Conservation (phyloP, 164 flowering plant species). For the Aristolochia contorta region DNA sequence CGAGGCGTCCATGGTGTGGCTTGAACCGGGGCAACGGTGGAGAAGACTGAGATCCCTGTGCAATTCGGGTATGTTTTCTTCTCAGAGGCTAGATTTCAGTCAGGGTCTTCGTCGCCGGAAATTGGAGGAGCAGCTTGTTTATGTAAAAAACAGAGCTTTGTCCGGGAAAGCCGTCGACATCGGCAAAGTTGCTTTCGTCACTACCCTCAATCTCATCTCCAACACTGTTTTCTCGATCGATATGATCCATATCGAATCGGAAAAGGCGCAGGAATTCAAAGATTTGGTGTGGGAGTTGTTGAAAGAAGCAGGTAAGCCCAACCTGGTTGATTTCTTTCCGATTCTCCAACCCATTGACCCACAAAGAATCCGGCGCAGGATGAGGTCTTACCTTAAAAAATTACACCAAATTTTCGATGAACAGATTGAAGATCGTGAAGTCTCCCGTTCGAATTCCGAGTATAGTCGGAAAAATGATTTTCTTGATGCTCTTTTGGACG, state of each 20-base stretch:
- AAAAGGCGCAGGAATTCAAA: neutral
- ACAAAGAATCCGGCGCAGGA: neutral
- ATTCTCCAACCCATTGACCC: conserved; percentile 3
- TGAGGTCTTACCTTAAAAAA: neutral
- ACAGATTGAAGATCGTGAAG: neutral
- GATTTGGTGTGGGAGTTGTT: neutral
- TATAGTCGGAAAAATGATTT: neutral
- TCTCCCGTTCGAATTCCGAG: neutral
- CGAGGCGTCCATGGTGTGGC: neutral
- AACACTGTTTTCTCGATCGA: conserved; percentile 6
- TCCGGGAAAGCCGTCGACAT: neutral
- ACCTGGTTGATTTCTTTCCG: conserved; percentile 5
- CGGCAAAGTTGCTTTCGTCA: neutral
- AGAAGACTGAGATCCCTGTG: neutral
- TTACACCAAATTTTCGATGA: neutral
- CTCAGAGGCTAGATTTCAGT: neutral
- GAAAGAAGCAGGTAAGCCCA: conserved; percentile 4
- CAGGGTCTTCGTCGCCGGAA: conserved; percentile 1
- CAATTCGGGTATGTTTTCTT: neutral
- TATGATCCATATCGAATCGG: neutral
- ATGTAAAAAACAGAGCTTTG: neutral
- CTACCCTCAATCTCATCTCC: conserved; percentile 2
- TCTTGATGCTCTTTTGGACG: conserved; percentile 2
- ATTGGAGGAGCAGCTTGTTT: neutral
- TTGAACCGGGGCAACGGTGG: neutral